Percentiles rank a stretch among this genome's conserved stretches.
Evolutionary conservation across 805 yeast genomes (phyloP).

Genomic region (Torulaspora gathmanii): DNA sequence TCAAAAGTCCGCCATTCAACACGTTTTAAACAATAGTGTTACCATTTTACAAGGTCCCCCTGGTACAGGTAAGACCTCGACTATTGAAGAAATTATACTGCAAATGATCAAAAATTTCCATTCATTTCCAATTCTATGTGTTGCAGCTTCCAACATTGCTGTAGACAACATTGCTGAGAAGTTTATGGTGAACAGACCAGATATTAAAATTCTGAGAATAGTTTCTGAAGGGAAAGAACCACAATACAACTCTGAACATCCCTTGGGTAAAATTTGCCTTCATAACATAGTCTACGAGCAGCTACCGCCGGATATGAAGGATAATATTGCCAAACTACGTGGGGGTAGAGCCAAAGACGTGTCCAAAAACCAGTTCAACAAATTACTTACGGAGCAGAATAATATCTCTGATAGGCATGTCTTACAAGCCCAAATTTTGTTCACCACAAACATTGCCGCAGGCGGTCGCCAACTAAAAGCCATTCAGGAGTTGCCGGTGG

Average conservation of each 20-base stretch:
- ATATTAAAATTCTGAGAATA: slow-evolving; percentile 50
- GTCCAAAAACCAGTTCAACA: slow-evolving; percentile 46
- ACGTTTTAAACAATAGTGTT: slow-evolving; percentile 46
- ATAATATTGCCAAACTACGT: slow-evolving; percentile 42
- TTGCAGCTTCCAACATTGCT: slow-evolving; percentile 72
- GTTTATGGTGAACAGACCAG: slow-evolving; percentile 46
- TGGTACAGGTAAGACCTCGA: slow-evolving; percentile 76
- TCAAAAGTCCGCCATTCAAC: slow-evolving; percentile 52
- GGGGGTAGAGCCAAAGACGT: slow-evolving; percentile 40
- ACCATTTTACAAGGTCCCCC: slow-evolving; percentile 75
- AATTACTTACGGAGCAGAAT: slow-evolving; percentile 43
- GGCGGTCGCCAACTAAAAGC: slow-evolving; percentile 61
- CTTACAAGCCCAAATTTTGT: slow-evolving; percentile 63
- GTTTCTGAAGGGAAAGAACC: slow-evolving; percentile 56
- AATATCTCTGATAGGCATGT: slow-evolving; percentile 47
- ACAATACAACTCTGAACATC: slow-evolving; percentile 56
- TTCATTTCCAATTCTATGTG: slow-evolving; percentile 62
- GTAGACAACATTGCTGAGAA: slow-evolving; percentile 74
- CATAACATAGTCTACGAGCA: slow-evolving; percentile 55
- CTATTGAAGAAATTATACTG: slow-evolving; percentile 57
- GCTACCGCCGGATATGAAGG: slow-evolving; percentile 44
- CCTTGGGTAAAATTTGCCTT: slow-evolving; percentile 54
- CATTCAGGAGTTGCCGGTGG: slow-evolving; percentile 53
- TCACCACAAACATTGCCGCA: slow-evolving; percentile 68
- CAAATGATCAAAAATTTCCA: slow-evolving; percentile 52